Conservation (phyloP, 768 basidiomycete species). For the Rhizopogon sp. region DNA sequence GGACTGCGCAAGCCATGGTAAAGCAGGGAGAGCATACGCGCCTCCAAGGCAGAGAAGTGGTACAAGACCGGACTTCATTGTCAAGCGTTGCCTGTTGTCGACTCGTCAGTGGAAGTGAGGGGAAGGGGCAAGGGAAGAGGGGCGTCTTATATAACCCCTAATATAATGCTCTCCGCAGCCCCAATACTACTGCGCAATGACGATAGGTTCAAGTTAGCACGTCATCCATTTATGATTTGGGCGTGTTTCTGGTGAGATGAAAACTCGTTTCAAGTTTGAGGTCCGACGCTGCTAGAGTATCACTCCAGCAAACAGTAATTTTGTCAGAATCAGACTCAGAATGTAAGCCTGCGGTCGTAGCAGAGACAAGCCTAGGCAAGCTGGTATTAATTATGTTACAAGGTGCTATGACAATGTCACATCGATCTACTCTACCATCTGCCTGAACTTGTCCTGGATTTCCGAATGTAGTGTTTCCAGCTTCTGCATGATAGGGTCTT, state of each 20-base stretch:
- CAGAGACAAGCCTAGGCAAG: background rate
- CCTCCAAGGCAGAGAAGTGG: constrained; percentile 10
- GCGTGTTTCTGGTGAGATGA: background rate
- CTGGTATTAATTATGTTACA: constrained; percentile 22
- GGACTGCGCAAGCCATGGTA: constrained; percentile 21
- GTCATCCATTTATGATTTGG: background rate
- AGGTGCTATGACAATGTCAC: background rate
- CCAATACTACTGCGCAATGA: background rate
- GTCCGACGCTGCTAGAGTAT: background rate
- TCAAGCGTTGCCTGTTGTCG: background rate
- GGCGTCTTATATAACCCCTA: constrained; percentile 1
- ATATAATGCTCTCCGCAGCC: constrained; percentile 8
- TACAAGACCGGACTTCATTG: constrained; percentile 12
- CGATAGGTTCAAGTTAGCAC: too few relatives aligned
- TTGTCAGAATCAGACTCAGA: background rate
- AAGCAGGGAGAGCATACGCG: constrained; percentile 13
- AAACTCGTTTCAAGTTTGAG: background rate
- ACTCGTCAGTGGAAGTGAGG: background rate
- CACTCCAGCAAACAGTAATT: background rate
- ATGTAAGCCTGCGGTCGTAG: background rate
- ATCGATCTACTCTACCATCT: constrained; percentile 63
- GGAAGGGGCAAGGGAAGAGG: background rate
- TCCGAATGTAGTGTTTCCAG: constrained; percentile 77
- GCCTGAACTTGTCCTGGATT: constrained; percentile 91
- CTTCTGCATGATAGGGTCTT: constrained; percentile 78